phyloP scores from a whole-genome alignment of 2,329 filamentous ascomycete genomes.

The Colletotrichum horii region DNA sequence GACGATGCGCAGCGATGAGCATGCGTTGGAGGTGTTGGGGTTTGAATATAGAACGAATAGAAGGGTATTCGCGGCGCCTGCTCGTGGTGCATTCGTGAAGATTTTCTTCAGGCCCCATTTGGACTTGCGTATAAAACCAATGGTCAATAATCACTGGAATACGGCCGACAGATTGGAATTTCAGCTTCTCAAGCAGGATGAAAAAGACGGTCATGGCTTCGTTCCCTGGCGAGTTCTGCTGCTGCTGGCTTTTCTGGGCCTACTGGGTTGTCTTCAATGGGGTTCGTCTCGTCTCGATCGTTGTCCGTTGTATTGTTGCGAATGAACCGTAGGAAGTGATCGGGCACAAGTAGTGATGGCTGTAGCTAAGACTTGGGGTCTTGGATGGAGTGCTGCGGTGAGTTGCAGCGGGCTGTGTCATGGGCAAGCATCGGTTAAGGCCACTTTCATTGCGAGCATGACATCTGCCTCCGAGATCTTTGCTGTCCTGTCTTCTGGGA shows the following conservation, averaged over 20 bases:
- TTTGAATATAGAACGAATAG: not conserved
- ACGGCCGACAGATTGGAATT: fast-evolving
- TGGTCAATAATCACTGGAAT: fast-evolving
- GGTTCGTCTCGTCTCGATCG: not conserved
- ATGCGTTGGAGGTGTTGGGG: fast-evolving
- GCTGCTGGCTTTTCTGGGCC: not conserved
- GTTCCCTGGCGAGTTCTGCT: not conserved
- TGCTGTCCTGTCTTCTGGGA: not conserved
- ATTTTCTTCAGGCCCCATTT: not conserved
- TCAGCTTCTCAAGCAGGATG: not conserved
- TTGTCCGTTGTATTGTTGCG: too few species aligned
- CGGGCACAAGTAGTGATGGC: not conserved
- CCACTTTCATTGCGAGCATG: not conserved
- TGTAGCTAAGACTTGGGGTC: not conserved
- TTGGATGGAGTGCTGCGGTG: not conserved
- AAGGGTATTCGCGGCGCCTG: not conserved
- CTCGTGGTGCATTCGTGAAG: not conserved
- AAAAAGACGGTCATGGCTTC: not conserved
- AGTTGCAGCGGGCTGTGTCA: not conserved
- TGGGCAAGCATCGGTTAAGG: not conserved
- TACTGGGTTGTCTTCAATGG: not conserved
- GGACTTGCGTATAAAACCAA: not conserved
- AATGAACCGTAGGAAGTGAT: not conserved
- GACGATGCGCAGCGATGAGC: constrained; percentile 26
- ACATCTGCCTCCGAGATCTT: not conserved